Evolutionary conservation across 2,329 filamentous ascomycete genomes (phyloP), one percentile per base, ranked within the genome.

Genomic region (Coleophoma crateriformis): DNA sequence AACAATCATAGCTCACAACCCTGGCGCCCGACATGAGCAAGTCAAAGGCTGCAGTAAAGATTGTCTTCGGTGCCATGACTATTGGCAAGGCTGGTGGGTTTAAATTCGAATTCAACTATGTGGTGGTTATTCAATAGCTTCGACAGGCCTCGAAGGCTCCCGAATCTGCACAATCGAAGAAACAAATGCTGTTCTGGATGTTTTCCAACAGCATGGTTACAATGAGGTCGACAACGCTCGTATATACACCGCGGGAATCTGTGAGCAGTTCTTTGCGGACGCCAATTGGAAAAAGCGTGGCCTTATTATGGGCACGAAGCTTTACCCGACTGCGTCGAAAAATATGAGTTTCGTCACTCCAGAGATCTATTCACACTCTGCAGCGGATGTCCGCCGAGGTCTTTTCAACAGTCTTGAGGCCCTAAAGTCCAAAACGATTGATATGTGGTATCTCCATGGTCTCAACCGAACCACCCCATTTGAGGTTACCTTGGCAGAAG

Each of bases 151-250:
- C 33, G 58, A 61, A 22, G 57, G 61, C 53, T 51, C 55, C 1
- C 61, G 62, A 3, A 55, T 66, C 3, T 52, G 61, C 45, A 52
- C 51, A 7, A 40, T 64, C 11, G 37, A 79, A 44, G 79, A 82
- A 33, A 82, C 76, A 65, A 81, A 77, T 51, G 72, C 74, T 54
- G 77, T 77, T 47, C 73, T 88, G 39, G 80, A 86, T 64, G 74
- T 79, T 54, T 79, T 88, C 62, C 81, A 85, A 61, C 70, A 72
- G 20, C 74, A 79, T 58, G 84, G 84, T 17, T 83, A 87, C 67
- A 76, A 79, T 60, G 84, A 88, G 58, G 64, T 88, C 47, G 85
- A 88, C 62, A 87, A 83, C 1, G 84, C 85, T 3, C 35, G 35
- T n/a, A 38, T 11, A 17, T 7, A 38, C 15, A 11, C 12, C 6